A percentile compares a stretch with the other conserved stretches of the same genome.
These are phyloP conservation scores for Ganoderma sp. DNA, from an alignment of 1,284 basidiomycete species.

Conservation along the genomic window DNA sequence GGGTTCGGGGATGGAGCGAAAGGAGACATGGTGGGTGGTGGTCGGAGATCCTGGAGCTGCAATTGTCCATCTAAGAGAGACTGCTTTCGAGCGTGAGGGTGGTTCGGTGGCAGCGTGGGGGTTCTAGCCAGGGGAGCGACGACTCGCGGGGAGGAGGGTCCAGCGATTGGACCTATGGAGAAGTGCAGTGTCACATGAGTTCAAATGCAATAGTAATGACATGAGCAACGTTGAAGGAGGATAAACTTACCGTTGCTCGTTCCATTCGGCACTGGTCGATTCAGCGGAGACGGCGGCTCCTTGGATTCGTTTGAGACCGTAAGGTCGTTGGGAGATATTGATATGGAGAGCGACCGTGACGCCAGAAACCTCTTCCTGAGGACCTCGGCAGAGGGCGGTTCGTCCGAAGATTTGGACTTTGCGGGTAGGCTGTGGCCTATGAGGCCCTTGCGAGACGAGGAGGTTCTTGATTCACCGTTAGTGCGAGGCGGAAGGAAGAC, in stretches of 20 bases:
- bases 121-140: conserved; percentile 59
- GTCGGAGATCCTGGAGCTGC: conserved; percentile 44
- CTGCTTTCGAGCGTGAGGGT: conserved; percentile 79
- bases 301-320: conserved; percentile 26
- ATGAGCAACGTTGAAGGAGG: not conserved
- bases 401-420: conserved; percentile 40
- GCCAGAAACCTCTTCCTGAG: conserved; percentile 50
- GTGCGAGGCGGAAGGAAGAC: conserved; percentile 30
- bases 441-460: conserved; percentile 39
- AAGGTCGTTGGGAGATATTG: conserved; percentile 53
- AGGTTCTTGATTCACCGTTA: conserved; percentile 23
- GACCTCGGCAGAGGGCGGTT: conserved; percentile 53
- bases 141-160: conserved; percentile 39
- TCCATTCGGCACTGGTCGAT: not conserved
- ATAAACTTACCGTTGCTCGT: conserved; percentile 28
- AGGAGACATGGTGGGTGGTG: conserved; percentile 44
- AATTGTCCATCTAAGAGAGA: conserved; percentile 66
- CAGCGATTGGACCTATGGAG: conserved; percentile 21
- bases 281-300: conserved; percentile 16
- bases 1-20: conserved; percentile 51
- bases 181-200: not conserved
- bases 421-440: conserved; percentile 35
- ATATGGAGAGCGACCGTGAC: conserved; percentile 63
- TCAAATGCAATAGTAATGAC: not conserved
- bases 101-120: conserved; percentile 59